phyloP scores from a whole-genome alignment of 192 early-diverging fungal species.

The Entomortierella chlamydospora region DNA sequence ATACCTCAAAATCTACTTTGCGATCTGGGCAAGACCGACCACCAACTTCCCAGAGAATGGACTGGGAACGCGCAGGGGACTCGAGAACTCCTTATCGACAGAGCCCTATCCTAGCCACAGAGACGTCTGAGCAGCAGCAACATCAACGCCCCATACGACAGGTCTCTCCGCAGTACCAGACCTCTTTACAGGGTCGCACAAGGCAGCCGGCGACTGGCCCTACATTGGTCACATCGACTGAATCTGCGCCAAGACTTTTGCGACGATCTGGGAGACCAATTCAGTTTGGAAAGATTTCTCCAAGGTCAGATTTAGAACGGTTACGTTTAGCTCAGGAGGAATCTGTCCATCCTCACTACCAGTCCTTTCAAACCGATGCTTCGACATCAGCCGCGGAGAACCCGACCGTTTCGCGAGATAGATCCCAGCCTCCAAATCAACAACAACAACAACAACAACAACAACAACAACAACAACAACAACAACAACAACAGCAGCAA shows the following conservation, averaged over 20 bases:
- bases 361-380: constrained; percentile 1
- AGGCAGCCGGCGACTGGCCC: background rate
- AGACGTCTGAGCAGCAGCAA: background rate
- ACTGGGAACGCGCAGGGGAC: background rate
- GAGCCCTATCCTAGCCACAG: background rate
- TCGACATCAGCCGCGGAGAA: background rate
- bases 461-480: constrained; percentile 17
- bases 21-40: background rate
- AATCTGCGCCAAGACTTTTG: background rate
- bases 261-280: constrained; percentile 20
- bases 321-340: constrained; percentile 19
- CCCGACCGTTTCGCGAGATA: background rate
- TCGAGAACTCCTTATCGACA: too few relatives aligned
- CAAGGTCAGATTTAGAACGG: constrained; percentile 9
- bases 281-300: constrained; percentile 12
- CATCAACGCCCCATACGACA: background rate
- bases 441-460: background rate
- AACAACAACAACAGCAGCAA: constrained; percentile 8
- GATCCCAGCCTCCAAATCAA: background rate
- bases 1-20: background rate
- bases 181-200: background rate
- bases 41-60: background rate
- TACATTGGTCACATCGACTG: too few relatives aligned
- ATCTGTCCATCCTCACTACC: constrained; percentile 8
- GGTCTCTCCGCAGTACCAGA: background rate